A percentile compares a stretch with the other conserved stretches of the same genome.
Conservation (phyloP, 441 rosid species). For the Croton laevigatus region DNA sequence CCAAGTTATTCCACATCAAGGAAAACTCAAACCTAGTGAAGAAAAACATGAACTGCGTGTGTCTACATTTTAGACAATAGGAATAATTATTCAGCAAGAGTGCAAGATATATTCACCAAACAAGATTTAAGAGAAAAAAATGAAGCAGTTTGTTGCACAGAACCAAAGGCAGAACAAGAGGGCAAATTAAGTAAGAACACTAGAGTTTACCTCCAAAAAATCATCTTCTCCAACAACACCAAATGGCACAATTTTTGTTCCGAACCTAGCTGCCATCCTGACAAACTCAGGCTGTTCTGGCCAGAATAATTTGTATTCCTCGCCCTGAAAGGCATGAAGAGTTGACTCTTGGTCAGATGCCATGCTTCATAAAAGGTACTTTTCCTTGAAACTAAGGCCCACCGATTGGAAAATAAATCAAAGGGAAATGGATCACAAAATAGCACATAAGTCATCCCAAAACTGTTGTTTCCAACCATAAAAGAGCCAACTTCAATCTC, state of each 20-base stretch:
- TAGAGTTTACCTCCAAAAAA: too few relatives aligned
- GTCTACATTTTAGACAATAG: background rate
- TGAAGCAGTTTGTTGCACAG: background rate
- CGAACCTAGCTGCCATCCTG: constrained; percentile 79
- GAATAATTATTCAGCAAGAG: background rate
- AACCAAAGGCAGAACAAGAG: background rate
- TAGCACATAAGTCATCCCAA: too few relatives aligned
- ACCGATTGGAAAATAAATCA: too few relatives aligned
- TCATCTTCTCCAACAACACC: constrained; percentile 91
- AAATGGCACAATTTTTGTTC: constrained; percentile 83
- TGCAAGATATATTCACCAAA: background rate
- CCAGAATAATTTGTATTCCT: constrained; percentile 84
- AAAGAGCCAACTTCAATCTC: too few relatives aligned
- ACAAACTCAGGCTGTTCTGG: constrained; percentile 82
- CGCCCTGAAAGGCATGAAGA: constrained; percentile 53
- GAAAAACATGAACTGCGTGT: background rate
- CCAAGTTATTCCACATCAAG: background rate
- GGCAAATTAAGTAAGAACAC: background rate
- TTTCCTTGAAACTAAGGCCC: too few relatives aligned
- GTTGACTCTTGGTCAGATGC: background rate
- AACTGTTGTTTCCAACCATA: too few relatives aligned
- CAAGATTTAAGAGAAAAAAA: background rate
- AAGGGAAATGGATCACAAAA: too few relatives aligned
- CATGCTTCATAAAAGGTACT: background rate
- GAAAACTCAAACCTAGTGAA: background rate